Conservation (phyloP, 768 basidiomycete species). For the Pisolithus marmoratus region DNA sequence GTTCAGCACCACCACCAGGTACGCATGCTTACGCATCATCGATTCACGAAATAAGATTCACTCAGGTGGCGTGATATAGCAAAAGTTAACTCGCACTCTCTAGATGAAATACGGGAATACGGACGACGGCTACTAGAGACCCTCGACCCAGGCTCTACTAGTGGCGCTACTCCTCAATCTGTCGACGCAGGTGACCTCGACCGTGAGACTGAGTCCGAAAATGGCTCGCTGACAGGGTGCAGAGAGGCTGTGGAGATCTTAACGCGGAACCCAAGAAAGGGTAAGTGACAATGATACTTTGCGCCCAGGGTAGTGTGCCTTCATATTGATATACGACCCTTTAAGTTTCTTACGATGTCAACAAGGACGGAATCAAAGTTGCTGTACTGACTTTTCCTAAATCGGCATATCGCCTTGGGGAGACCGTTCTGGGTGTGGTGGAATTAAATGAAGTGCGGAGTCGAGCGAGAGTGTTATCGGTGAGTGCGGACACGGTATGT, state of each 20-base stretch:
- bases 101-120: slow-evolving; percentile 48
- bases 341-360: slow-evolving; percentile 89
- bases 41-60: neutral
- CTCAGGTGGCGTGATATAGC: slow-evolving; percentile 6
- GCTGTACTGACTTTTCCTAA: slow-evolving; percentile 91
- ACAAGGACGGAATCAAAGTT: slow-evolving; percentile 85
- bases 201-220: slow-evolving; percentile 36
- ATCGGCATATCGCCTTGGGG: slow-evolving; percentile 85
- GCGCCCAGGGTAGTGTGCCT: neutral
- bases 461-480: slow-evolving; percentile 76
- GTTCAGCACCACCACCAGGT: slow-evolving; percentile 5
- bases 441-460: slow-evolving; percentile 74
- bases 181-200: slow-evolving; percentile 24
- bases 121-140: slow-evolving; percentile 46
- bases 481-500: slow-evolving; percentile 27
- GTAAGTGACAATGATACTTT: slow-evolving; percentile 35
- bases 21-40: slow-evolving; percentile 4
- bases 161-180: slow-evolving; percentile 22
- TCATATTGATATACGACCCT: neutral
- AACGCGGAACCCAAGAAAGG: slow-evolving; percentile 84
- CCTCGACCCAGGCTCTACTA: slow-evolving; percentile 28
- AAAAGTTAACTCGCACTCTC: slow-evolving; percentile 18
- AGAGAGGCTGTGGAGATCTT: slow-evolving; percentile 88
- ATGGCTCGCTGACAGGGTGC: slow-evolving; percentile 47
- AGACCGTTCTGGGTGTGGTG: slow-evolving; percentile 86